Percentiles rank a stretch among this genome's conserved stretches.
Conservation (phyloP, 768 basidiomycete genomes). For the Termitomyces sp. region DNA sequence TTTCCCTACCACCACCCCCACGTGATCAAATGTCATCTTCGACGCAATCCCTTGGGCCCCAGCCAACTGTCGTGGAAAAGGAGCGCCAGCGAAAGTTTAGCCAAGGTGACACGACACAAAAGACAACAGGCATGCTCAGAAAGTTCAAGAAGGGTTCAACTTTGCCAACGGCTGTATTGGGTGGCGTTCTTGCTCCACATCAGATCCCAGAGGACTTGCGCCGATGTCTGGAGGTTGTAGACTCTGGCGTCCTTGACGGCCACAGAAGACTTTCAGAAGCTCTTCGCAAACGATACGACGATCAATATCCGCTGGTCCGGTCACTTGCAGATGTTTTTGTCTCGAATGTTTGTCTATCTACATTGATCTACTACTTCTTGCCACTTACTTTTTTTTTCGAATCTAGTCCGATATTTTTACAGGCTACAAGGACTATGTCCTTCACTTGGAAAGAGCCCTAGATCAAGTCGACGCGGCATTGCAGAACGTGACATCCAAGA, state of each 20-base stretch:
- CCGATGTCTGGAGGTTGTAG: slow-evolving; percentile 81
- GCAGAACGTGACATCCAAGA: slow-evolving; percentile 61
- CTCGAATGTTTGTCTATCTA: slow-evolving; percentile 65
- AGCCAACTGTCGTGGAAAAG: slow-evolving; percentile 49
- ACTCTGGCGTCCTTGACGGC: slow-evolving; percentile 83
- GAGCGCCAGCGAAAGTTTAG: slow-evolving; percentile 49
- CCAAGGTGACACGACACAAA: slow-evolving; percentile 37
- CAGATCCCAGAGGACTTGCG: slow-evolving; percentile 86
- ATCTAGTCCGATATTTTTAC: slow-evolving; percentile 85
- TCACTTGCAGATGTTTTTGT: slow-evolving; percentile 96
- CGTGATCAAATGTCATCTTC: slow-evolving; percentile 55
- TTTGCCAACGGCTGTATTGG: slow-evolving; percentile 40
- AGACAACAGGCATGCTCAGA: slow-evolving; percentile 49
- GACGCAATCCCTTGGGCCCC: slow-evolving; percentile 73
- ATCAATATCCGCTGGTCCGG: slow-evolving; percentile 92
- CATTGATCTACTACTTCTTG: neutral
- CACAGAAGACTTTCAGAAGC: slow-evolving; percentile 84
- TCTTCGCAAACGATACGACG: slow-evolving; percentile 87
- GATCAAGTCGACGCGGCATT: slow-evolving; percentile 83
- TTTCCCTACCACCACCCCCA: slow-evolving; percentile 67
- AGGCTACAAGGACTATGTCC: slow-evolving; percentile 90
- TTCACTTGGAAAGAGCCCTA: slow-evolving; percentile 90
- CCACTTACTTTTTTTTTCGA: slow-evolving; percentile 8
- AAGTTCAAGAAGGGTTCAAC: slow-evolving; percentile 68
- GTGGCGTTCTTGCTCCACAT: slow-evolving; percentile 63